A percentile compares a stretch with the other conserved stretches of the same genome.
phyloP scores from a whole-genome alignment of 805 yeast species.

The Torulaspora microellipsoides region DNA sequence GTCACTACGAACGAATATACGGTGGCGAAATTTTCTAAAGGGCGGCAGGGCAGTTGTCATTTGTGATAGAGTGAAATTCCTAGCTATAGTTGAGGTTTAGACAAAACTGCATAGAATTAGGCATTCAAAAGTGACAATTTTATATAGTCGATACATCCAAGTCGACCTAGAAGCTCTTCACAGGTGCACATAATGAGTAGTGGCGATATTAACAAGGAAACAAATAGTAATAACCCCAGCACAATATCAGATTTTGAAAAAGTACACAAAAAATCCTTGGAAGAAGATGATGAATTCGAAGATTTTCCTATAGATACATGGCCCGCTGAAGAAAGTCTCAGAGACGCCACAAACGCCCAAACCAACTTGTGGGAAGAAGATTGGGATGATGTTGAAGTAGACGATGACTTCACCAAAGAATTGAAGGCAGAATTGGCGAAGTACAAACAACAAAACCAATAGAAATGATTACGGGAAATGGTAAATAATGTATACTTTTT shows the following conservation, averaged over 20 bases:
- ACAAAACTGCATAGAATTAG: no score
- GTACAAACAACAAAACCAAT: constrained; percentile 18
- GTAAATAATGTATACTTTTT: neutral
- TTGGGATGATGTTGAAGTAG: constrained; percentile 95
- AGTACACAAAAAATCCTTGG: constrained; percentile 46
- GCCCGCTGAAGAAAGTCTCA: constrained; percentile 54
- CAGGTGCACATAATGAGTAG: neutral
- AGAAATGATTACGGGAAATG: neutral
- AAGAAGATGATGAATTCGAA: constrained; percentile 96
- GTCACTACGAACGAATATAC: no score
- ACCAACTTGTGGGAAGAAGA: constrained; percentile 88
- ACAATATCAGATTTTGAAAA: neutral
- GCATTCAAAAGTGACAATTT: no score
- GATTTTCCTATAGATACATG: constrained; percentile 93
- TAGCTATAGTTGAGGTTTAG: no score
- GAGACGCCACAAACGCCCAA: constrained; percentile 42
- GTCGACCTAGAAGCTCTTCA: no score
- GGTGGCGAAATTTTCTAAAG: no score
- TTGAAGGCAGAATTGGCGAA: constrained; percentile 48
- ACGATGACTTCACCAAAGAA: constrained; percentile 77
- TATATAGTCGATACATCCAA: no score
- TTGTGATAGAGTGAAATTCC: no score
- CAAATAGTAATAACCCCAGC: neutral
- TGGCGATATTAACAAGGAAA: constrained; percentile 1
- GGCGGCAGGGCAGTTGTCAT: no score